Base-by-base conservation (phyloP, 2,329 filamentous ascomycete species). In the Bipolaris victoriae region DNA sequence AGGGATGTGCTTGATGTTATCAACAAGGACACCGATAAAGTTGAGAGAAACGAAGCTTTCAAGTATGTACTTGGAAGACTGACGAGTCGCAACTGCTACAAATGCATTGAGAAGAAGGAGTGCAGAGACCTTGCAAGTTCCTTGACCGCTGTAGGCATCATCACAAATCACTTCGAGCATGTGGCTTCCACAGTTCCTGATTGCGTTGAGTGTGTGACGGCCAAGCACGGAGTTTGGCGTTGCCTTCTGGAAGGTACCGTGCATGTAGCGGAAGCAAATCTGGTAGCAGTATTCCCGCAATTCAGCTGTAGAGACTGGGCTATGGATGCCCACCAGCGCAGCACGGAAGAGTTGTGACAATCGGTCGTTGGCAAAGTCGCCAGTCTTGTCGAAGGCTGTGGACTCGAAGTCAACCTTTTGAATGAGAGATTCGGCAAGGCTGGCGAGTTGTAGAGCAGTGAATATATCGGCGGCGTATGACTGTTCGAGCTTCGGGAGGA, bases 281-380 rank as follows among this genome's bases (percentile, higher is more conserved):
- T 90, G 90, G 76, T 98, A 99, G 77, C 96, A 94, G 20, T 90
- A 84, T 56, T 95, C 88, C 49, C 95, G 88, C 37, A 99, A 80
- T 52, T 87, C 83, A 15, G 90, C 81, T 51, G 86, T 88, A 4
- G 89, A 88, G 1, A 88, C 84, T 70, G 90, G 88, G 60, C 90
- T 88, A 63, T 88, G 86, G 52, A 96, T 89, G 5, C 92, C 91
- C 66, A 88, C 85, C 13, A 97, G 82, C 60, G 91, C 93, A 37
- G 92, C 86, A 61, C 96, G 90, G 82, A 99, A 97, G 3, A 98
- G 84, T 71, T 97, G 90, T 71, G 92, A 93, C 0, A 98, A 83
- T 70, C 95, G 91, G 73, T 98, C 94, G 71, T 92, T 90, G 33
- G 95, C 87, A 24, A 94, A 83, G 72, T 92, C 91, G 35, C 89